A percentile compares a stretch with the other conserved stretches of the same genome.
These are phyloP conservation scores for Eremothecium sinecaudum DNA, from an alignment of 1,139 yeast species.

Conservation along the genomic window DNA sequence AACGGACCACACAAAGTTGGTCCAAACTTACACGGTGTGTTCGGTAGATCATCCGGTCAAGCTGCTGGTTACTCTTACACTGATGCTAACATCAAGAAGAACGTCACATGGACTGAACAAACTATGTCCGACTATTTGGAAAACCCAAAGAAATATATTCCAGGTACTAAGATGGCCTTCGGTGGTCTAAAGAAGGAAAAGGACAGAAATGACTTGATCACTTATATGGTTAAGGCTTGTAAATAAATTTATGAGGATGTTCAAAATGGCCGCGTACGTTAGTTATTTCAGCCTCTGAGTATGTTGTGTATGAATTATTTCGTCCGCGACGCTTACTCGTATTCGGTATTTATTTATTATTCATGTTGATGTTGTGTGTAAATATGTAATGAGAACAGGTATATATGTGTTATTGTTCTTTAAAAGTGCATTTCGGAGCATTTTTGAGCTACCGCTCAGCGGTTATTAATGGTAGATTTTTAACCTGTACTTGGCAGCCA, in stretches of 20 bases:
- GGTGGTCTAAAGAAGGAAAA: constrained; percentile 99
- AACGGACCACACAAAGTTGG: constrained; percentile 99
- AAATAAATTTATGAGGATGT: constrained; percentile 38
- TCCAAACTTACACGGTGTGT: constrained; percentile 92
- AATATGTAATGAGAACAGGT: too few relatives aligned
- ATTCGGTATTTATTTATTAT: too few relatives aligned
- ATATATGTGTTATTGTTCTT: too few relatives aligned
- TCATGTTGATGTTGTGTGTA: too few relatives aligned
- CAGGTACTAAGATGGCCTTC: constrained; percentile 99
- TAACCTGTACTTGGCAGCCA: too few relatives aligned
- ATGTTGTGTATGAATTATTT: constrained; percentile 5
- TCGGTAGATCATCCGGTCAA: constrained; percentile 86
- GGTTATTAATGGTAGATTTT: too few relatives aligned
- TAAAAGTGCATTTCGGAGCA: too few relatives aligned
- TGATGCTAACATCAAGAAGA: constrained; percentile 96
- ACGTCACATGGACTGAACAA: constrained; percentile 79
- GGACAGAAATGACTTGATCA: constrained; percentile 94
- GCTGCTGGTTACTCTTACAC: constrained; percentile 94
- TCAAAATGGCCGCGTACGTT: neutral
- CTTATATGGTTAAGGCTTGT: constrained; percentile 78
- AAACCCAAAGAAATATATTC: constrained; percentile 99
- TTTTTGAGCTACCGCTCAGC: too few relatives aligned
- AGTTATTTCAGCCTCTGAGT: neutral
- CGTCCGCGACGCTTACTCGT: neutral
- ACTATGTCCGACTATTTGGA: constrained; percentile 91